Evolutionary conservation across 208 protist species (phyloP), one percentile per base, ranked within the genome.

Genomic region (Blastocrithidia nonstop): DNA sequence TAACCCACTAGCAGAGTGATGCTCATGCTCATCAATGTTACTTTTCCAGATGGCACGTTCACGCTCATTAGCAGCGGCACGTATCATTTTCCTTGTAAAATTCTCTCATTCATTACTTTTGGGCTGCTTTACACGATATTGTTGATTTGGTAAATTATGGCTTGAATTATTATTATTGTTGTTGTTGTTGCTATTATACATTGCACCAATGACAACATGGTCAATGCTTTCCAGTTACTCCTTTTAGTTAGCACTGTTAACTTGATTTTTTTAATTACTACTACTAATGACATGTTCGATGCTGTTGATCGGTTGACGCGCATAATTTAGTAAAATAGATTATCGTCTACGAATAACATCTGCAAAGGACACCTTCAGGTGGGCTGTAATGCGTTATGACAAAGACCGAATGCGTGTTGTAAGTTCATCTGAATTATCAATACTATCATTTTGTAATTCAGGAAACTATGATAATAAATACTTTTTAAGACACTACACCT

Each of bases 401-500:
- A 88, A 58, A 4, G 61, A 66, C 49, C 68, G 55, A 20, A 93
- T 64, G 47, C 77, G 77, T 13, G 41, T 32, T 4, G 62, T 52
- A 24, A 89, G 46, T 25, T 57, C 74, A 4, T n/a, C n/a, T n/a
- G n/a, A n/a, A n/a, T n/a, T n/a, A n/a, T n/a, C n/a, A n/a, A n/a
- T n/a, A n/a, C n/a, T n/a, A n/a, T n/a, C n/a, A n/a, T n/a, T n/a
- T n/a, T n/a, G n/a, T n/a, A n/a, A n/a, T n/a, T n/a, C n/a, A n/a
- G n/a, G n/a, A n/a, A n/a, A n/a, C n/a, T 21, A 39, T 1, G 53
- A 11, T 11, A 11, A n/a, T 31, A 88, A 45, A 55, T 88, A 93
- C 4, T 45, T 57, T 19, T 50, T 23, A 15, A 98, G 66, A 38
- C 89, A 87, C 46, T 88, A 54, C 27, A 97, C 67, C 67, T 98